Evolutionary conservation across 352 stramenopile genomes (phyloP), one percentile per base, ranked within the genome.

Genomic region (Pythium coloratum): DNA sequence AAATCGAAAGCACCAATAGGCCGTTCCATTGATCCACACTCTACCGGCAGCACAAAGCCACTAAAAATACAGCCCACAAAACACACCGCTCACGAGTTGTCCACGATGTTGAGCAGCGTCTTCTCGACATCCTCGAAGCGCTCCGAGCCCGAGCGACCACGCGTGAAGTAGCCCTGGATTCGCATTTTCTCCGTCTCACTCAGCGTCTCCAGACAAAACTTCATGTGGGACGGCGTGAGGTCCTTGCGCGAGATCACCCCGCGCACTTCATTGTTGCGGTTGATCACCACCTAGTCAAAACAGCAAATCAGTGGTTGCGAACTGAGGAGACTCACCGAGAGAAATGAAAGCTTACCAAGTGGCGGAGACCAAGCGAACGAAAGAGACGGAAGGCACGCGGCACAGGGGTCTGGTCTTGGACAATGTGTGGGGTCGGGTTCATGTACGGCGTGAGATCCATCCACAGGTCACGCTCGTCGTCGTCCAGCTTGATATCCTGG

Each of bases 371-470:
- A 33, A 99, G 77, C 8, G 97, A 99, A 18, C 97, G 92, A 76
- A 99, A 99, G 24, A 99, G 72, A 34, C 95, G 89, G 81, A 99
- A 99, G 0, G 97, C 92, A 36, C 97, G 86, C 42, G 97, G 89
- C 61, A 99, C 94, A 2, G 95, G 97, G 0, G 93, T 95, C 66
- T 84, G 83, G 59, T 98, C 93, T 58, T 99, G 97, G 1, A 99
- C 92, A 2, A 87, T 98, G 71, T 98, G 96, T 6, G 97, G 95
- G 24, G 95, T 97, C 26, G 94, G 91, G 76, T 99, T 99, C 70
- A 98, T 97, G 81, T 99, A 99, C 1, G 97, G 97, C n/a, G 96
- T 91, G 26, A 99, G 75, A 72, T 99, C 95, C 73, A 99, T 91
- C 87, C 87, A 95, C 63, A 95, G 61, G 32, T 92, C 82, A 0